Evolutionary conservation across 139 green algal genomes (phyloP), one percentile per base, ranked within the genome.

Genomic region (Chlamydomonas schloesseri): DNA sequence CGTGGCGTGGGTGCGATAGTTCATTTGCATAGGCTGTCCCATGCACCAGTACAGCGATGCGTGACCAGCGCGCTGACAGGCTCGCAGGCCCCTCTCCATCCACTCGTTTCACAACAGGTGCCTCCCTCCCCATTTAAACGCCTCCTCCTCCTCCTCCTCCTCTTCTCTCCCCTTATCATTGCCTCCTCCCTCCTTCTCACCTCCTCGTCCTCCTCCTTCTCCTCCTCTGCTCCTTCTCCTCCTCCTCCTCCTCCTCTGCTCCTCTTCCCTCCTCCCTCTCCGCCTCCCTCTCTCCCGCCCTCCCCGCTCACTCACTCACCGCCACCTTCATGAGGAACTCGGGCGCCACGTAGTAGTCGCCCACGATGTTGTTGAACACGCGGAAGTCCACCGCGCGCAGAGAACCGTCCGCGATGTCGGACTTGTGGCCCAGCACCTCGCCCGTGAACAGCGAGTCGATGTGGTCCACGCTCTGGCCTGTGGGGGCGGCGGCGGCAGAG

Each of bases 281-380:
- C n/a, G n/a, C n/a, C n/a, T n/a, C n/a, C n/a, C n/a, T n/a, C n/a
- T n/a, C n/a, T n/a, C n/a, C n/a, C n/a, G n/a, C n/a, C n/a, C n/a
- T n/a, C n/a, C 73, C 37, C 21, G 28, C 26, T 46, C 73, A 6
- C 65, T 20, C 13, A 62, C 87, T 65, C 82, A 96, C 92, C 84
- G 93, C 88, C 20, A 97, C 87, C 21, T 84, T 87, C 14, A 97
- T 94, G 88, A 98, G 88, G 90, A 98, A 98, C 4, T 68, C 65
- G 0, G 94, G 96, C 5, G 96, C 90, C 11, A 98, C 89, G 76
- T 96, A 98, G 88, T 98, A 98, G 77, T 98, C 96, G 6, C 78
- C 60, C 8, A 96, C 89, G 11, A 91, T 92, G 88, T 97, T 95
- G 73, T 94, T 92, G 42, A 92, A 94, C 0, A 86, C 92, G 31